Percentiles rank a stretch among this genome's conserved stretches.
These are phyloP conservation scores for Madurella mycetomatis DNA, from an alignment of 2,329 filamentous ascomycete genomes.

Conservation along the genomic window DNA sequence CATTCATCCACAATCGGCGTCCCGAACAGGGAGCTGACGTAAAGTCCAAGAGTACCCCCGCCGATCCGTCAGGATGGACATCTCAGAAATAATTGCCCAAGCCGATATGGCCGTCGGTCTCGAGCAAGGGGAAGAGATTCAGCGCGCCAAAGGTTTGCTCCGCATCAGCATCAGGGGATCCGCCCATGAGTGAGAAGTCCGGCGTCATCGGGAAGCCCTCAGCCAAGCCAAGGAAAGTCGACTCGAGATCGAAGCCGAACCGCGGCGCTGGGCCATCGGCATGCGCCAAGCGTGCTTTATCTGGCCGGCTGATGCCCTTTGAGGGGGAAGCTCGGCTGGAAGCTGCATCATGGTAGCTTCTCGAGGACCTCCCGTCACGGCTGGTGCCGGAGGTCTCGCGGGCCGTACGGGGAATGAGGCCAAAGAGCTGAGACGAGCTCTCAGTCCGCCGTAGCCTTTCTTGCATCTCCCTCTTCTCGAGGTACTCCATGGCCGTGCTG, in stretches of 20 bases:
- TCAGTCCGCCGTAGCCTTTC: constrained; percentile 46
- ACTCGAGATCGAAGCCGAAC: constrained; percentile 25
- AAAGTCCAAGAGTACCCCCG: background rate
- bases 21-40: background rate
- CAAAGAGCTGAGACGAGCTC: constrained; percentile 49
- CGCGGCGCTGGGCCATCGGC: constrained; percentile 9
- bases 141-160: constrained; percentile 42
- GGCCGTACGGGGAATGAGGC: constrained; percentile 38
- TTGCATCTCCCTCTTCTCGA: constrained; percentile 44
- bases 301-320: background rate
- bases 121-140: constrained; percentile 49
- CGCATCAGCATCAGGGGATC: constrained; percentile 35
- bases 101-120: constrained; percentile 50
- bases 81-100: constrained; percentile 38
- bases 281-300: constrained; percentile 5
- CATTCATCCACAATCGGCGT: too few species aligned
- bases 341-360: background rate
- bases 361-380: background rate
- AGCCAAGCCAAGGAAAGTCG: constrained; percentile 29
- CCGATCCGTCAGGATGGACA: background rate
- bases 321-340: background rate
- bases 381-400: background rate
- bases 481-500: constrained; percentile 41
- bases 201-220: constrained; percentile 39
- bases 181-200: constrained; percentile 38